Evolutionary conservation across 2,329 filamentous ascomycete species (phyloP), one percentile per base, ranked within the genome.

Genomic region (Pseudopithomyces chartarum): DNA sequence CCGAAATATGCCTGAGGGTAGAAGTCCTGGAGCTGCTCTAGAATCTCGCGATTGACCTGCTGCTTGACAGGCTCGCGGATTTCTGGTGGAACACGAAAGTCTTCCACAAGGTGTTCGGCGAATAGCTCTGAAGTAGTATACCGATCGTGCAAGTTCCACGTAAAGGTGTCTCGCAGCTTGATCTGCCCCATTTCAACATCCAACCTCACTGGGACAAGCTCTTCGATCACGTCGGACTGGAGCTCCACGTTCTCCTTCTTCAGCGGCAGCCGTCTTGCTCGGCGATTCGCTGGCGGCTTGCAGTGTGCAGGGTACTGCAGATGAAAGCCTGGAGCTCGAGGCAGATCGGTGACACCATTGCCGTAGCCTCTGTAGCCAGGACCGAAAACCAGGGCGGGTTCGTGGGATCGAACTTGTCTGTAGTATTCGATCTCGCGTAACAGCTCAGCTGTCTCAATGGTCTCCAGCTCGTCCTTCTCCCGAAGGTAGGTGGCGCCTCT

Each of bases 151-250:
- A 98, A 83, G 75, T 99, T 99, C 93, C 94, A 99, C 2, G 95
- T 98, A 66, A 99, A 97, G 0, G 95, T 98, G 76, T 99, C 95
- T 74, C 95, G 90, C 58, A 99, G 83, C 77, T 95, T 95, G 67
- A 98, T 86, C 79, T 96, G 97, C 64, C 98, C 94, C 84, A 91
- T 90, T 70, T 99, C 95, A 48, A 98, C 91, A 68, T 99, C 95
- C 53, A 99, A 79, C 46, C 95, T 87, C 63, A 99, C 85, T 2
- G 95, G 95, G 1, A 98, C 91, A 52, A 99, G 81, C 71, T 97
- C 92, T 74, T 99, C 95, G 52, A 91, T 84, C 71, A 94, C 90
- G 66, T 98, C 94, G 22, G 91, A 92, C 79, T 98, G 95, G 78
- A 98, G 94, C 60, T 87, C 52, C 23, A 60, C 85, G 80, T 93